Conservation (phyloP, 2,329 filamentous ascomycete genomes). For the Escovopsis sp. region DNA sequence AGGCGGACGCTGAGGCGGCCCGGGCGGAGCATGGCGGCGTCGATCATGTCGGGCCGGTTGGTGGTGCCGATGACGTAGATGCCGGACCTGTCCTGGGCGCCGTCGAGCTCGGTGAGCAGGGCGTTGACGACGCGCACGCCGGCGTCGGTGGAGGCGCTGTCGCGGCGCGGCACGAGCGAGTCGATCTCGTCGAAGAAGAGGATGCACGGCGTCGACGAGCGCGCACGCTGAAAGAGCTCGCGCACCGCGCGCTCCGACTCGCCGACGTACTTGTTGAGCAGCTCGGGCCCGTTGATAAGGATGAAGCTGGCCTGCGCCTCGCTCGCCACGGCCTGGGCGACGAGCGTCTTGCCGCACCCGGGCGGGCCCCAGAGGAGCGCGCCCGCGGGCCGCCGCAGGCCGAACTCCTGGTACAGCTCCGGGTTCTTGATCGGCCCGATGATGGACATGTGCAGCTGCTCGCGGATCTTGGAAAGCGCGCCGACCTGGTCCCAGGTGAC, state of each 20-base stretch:
- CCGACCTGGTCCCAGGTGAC: constrained; percentile 91
- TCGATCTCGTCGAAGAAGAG: constrained; percentile 98
- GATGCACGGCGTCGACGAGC: constrained; percentile 78
- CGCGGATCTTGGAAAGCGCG: constrained; percentile 62
- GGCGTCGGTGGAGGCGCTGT: constrained; percentile 65
- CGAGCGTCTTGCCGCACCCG: constrained; percentile 89
- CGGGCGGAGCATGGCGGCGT: constrained; percentile 84
- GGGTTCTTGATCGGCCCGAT: constrained; percentile 80
- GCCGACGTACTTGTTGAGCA: constrained; percentile 95
- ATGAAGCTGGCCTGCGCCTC: constrained; percentile 97
- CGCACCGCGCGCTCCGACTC: constrained; percentile 89
- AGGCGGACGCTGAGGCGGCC: constrained; percentile 79
- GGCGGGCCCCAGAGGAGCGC: constrained; percentile 94
- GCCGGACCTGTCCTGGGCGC: constrained; percentile 61
- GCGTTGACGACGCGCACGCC: constrained; percentile 88
- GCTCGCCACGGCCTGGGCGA: constrained; percentile 92
- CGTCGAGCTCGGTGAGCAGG: constrained; percentile 85
- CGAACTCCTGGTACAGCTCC: constrained; percentile 58
- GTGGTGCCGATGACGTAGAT: constrained; percentile 94
- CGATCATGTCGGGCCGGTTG: constrained; percentile 91
- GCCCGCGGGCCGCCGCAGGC: constrained; percentile 68
- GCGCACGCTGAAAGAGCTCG: constrained; percentile 78
- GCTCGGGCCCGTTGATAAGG: constrained; percentile 87
- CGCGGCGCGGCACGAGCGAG: constrained; percentile 73
- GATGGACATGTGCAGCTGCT: constrained; percentile 72